phyloP scores from a whole-genome alignment of 2,329 filamentous ascomycete genomes.

The Xenosphaeropsis pyriputrescens region DNA sequence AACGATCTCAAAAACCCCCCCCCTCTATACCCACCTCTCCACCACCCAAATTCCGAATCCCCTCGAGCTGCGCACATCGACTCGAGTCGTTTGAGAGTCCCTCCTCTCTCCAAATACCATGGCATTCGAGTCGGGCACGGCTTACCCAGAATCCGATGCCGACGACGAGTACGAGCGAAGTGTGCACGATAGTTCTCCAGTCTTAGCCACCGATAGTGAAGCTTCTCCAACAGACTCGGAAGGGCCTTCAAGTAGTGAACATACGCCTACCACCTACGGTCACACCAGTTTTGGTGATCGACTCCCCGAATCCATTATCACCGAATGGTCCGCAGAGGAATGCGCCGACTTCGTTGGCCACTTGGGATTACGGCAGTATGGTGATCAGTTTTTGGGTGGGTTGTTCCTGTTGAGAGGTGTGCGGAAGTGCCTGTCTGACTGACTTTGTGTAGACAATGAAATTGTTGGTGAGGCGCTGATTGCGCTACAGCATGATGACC shows the following conservation, averaged over 20 bases:
- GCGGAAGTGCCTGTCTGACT: neutral
- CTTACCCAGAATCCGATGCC: slow-evolving; percentile 67
- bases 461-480: slow-evolving; percentile 87
- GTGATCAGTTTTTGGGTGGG: slow-evolving; percentile 70
- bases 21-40: too few relatives aligned
- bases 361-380: slow-evolving; percentile 71
- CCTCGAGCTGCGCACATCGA: too few relatives aligned
- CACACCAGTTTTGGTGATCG: slow-evolving; percentile 49
- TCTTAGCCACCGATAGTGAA: slow-evolving; percentile 50
- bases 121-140: slow-evolving; percentile 50
- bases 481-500: slow-evolving; percentile 76
- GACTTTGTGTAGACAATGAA: slow-evolving; percentile 56
- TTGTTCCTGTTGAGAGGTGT: slow-evolving; percentile 8
- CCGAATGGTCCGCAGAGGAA: slow-evolving; percentile 73
- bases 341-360: slow-evolving; percentile 77
- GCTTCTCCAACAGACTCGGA: slow-evolving; percentile 59
- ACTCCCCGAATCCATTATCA: slow-evolving; percentile 61
- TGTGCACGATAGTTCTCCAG: slow-evolving; percentile 51
- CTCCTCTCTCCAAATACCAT: slow-evolving; percentile 17
- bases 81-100: too few relatives aligned
- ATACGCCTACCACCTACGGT: slow-evolving; percentile 67
- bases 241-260: slow-evolving; percentile 47
- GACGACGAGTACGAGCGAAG: slow-evolving; percentile 75
- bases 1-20: too few relatives aligned
- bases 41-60: too few relatives aligned